Percentiles rank a stretch among this genome's conserved stretches.
These are phyloP conservation scores for Inga oerstediana DNA, from an alignment of 306 rosid genomes.

Conservation along the genomic window DNA sequence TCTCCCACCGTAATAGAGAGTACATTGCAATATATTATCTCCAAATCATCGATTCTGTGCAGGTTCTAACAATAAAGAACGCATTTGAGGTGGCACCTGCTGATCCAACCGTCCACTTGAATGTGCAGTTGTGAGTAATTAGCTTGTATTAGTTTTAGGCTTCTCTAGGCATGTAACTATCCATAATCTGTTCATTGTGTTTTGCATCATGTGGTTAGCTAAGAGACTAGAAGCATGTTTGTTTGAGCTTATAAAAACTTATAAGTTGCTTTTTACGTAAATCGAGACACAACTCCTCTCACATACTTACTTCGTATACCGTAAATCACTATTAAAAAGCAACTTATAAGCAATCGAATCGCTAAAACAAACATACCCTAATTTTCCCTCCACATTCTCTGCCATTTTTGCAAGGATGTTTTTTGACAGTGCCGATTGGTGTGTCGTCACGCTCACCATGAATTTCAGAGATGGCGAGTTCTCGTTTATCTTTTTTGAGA, in stretches of 20 bases:
- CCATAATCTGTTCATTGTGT: slow-evolving; percentile 1
- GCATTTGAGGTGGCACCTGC: slow-evolving; percentile 83
- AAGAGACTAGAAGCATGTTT: neutral
- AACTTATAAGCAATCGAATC: no score
- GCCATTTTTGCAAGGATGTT: neutral
- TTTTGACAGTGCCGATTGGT: neutral
- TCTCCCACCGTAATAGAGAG: no score
- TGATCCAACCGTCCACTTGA: slow-evolving; percentile 92
- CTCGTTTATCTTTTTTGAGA: no score
- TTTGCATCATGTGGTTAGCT: neutral
- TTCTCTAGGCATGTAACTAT: neutral
- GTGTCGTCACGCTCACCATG: slow-evolving; percentile 9
- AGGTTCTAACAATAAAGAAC: slow-evolving; percentile 30
- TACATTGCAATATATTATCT: no score
- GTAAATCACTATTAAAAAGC: no score
- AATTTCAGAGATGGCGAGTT: slow-evolving; percentile 4
- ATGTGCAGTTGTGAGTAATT: slow-evolving; percentile 48
- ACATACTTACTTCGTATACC: no score
- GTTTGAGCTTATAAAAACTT: no score
- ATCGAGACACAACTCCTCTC: no score
- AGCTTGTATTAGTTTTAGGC: neutral
- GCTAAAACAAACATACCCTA: no score
- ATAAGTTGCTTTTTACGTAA: no score
- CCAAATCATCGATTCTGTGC: no score
- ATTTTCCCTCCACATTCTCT: neutral